phyloP scores from a whole-genome alignment of 768 basidiomycete genomes.

The Crucibulum laeve region DNA sequence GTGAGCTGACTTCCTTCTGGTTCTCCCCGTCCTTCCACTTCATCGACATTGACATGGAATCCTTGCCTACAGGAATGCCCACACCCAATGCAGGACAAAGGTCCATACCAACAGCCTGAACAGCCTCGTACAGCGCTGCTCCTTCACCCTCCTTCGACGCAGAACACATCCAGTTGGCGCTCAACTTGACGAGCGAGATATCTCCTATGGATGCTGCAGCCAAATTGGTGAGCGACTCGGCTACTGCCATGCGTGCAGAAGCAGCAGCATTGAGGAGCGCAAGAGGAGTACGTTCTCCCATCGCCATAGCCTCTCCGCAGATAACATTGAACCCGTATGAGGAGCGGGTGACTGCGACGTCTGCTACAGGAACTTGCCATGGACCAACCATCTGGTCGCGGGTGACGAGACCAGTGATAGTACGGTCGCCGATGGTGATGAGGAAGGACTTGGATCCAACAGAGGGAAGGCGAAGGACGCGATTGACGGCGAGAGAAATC shows the following conservation, averaged over 20 bases:
- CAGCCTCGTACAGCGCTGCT: conserved; percentile 83
- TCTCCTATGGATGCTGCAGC: conserved; percentile 72
- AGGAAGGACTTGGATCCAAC: conserved; percentile 97
- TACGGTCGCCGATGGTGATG: conserved; percentile 95
- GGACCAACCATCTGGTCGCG: conserved; percentile 99
- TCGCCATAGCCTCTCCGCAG: conserved; percentile 94
- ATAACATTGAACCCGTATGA: conserved; percentile 87
- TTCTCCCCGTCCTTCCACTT: conserved; percentile 67
- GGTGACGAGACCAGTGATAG: conserved; percentile 89
- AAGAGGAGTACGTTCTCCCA: conserved; percentile 94
- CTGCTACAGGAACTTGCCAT: conserved; percentile 97
- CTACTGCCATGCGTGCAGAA: conserved; percentile 94
- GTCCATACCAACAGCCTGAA: conserved; percentile 86
- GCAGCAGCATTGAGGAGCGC: conserved; percentile 86
- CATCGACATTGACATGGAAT: conserved; percentile 99
- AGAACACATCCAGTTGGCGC: conserved; percentile 99
- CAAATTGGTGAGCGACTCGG: conserved; percentile 89
- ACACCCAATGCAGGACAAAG: conserved; percentile 91
- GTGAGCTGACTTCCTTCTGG: conserved; percentile 81
- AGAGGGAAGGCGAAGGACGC: conserved; percentile 86
- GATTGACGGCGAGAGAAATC: conserved; percentile 61
- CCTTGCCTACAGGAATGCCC: conserved; percentile 97
- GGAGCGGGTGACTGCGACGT: conserved; percentile 94
- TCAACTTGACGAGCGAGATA: conserved; percentile 81
- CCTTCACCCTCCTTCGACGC: conserved; percentile 89